These are phyloP conservation scores for Kodamaea neixiangensis DNA, from an alignment of 805 yeast species.

Conservation along the genomic window DNA sequence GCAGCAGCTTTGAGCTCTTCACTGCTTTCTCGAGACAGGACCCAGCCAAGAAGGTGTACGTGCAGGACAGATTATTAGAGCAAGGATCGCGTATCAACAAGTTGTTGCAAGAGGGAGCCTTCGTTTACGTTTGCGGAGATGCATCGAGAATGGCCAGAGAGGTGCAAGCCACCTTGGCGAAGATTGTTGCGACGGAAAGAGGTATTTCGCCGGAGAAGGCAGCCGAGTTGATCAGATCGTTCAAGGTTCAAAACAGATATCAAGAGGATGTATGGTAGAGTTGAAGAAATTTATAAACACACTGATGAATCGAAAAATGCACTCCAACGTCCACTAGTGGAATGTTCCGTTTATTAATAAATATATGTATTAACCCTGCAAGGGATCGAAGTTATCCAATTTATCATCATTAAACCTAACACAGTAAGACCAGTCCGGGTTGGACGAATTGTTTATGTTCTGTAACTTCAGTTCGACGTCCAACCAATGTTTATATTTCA, in stretches of 20 bases:
- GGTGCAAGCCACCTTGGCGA: conserved; percentile 69
- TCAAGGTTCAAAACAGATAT: conserved; percentile 82
- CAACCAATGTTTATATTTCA: conserved; percentile 49
- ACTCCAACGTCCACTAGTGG: neutral
- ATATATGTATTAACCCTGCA: neutral
- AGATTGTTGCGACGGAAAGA: conserved; percentile 64
- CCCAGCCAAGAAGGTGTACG: conserved; percentile 63
- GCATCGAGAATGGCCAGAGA: conserved; percentile 95
- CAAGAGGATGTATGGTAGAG: conserved; percentile 96
- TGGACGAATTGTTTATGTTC: conserved; percentile 31
- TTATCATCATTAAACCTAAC: conserved; percentile 14
- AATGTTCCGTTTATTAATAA: neutral
- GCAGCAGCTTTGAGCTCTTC: conserved; percentile 63
- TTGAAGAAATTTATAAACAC: no score
- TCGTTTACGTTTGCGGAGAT: conserved; percentile 95
- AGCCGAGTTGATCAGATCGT: conserved; percentile 70
- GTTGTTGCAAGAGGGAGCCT: conserved; percentile 68
- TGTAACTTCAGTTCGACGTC: conserved; percentile 42
- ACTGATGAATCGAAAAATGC: neutral
- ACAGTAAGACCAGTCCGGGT: conserved; percentile 33
- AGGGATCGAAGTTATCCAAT: conserved; percentile 8
- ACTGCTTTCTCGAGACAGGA: conserved; percentile 86
- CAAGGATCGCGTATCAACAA: conserved; percentile 54
- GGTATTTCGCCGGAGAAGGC: conserved; percentile 69
- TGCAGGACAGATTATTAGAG: conserved; percentile 74